phyloP scores from a whole-genome alignment of 768 basidiomycete genomes.

The Daedalea quercina region DNA sequence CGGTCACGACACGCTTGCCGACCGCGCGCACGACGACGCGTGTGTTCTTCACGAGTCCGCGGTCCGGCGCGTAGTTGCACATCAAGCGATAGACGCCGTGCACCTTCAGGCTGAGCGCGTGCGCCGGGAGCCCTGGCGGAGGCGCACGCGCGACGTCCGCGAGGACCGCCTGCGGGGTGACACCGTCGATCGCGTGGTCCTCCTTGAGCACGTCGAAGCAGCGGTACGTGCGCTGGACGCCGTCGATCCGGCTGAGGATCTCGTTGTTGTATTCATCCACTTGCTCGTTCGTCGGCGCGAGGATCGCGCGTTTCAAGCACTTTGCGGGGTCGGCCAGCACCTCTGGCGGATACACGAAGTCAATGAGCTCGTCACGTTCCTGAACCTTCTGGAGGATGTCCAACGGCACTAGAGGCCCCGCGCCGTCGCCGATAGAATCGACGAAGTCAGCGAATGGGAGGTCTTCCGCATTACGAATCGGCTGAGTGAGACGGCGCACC shows the following conservation, averaged over 20 bases:
- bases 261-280: constrained; percentile 29
- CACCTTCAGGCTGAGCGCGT: constrained; percentile 25
- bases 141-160: constrained; percentile 16
- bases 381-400: constrained; percentile 14
- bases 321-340: constrained; percentile 18
- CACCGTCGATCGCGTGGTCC: constrained; percentile 9
- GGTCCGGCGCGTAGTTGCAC: constrained; percentile 31
- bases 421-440: constrained; percentile 32
- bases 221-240: constrained; percentile 18
- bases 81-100: constrained; percentile 28
- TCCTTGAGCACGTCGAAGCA: constrained; percentile 21
- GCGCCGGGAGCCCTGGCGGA: constrained; percentile 19
- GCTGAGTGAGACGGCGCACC: constrained; percentile 20
- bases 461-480: constrained; percentile 33
- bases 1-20: constrained; percentile 17
- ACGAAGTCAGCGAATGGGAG: constrained; percentile 28
- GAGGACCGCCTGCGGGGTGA: constrained; percentile 14
- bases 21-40: constrained; percentile 27
- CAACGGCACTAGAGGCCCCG: constrained; percentile 19
- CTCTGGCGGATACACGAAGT: constrained; percentile 23
- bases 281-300: constrained; percentile 31
- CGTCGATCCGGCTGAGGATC: constrained; percentile 22
- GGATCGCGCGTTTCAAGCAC: constrained; percentile 27
- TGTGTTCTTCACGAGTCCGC: constrained; percentile 34
- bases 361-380: constrained; percentile 14